Base-by-base conservation (phyloP, 1,139 yeast species). In the Magnusiomyces starmeri region DNA sequence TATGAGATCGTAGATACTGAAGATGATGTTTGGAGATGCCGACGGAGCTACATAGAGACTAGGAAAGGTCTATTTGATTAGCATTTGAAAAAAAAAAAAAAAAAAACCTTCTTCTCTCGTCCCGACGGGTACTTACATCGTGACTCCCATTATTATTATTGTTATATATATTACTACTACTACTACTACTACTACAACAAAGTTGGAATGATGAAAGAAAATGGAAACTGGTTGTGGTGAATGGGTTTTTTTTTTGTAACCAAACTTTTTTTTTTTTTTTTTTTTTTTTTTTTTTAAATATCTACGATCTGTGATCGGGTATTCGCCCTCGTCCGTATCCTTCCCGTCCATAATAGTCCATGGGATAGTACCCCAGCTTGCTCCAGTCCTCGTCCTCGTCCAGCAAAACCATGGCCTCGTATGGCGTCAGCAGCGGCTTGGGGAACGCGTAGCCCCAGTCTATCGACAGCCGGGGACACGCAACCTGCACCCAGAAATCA, bases 381-480 rank as follows among this genome's bases (percentile, higher is more conserved):
- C 70, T 73, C 81, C 95, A 88, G 70, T 76, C 78, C 42, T 73
- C 71, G 62, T 89, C 96, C 51, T 81, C 75, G 9, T 79, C 84
- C 61, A 92, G 68, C 75, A 89, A 78, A 3, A 90, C 96, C 89
- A 87, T 89, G 0, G 97, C 90, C 64, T 92, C 99, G 66, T 94
- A 92, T 0, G 99, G 98, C 0, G 98, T 90, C 53, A 92, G 70
- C 46, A 92, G 72, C 0, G 99, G 99, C 64, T 85, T 86, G 54
- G 83, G 81, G 65, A 92, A 92, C 0, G 98, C 98, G 66, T 94
- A 92, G 1, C 99, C 99, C 99, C 99, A 92, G 67, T 92, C 99
- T 44, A 92, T 92, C 2, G 96, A 87, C 50, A 92, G 73, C 60
- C 99, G 74, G 0, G 99, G 99, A 66, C 99, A 92, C 0, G 98